phyloP scores from a whole-genome alignment of 345 rosid genomes.

The Citrus unshiu region DNA sequence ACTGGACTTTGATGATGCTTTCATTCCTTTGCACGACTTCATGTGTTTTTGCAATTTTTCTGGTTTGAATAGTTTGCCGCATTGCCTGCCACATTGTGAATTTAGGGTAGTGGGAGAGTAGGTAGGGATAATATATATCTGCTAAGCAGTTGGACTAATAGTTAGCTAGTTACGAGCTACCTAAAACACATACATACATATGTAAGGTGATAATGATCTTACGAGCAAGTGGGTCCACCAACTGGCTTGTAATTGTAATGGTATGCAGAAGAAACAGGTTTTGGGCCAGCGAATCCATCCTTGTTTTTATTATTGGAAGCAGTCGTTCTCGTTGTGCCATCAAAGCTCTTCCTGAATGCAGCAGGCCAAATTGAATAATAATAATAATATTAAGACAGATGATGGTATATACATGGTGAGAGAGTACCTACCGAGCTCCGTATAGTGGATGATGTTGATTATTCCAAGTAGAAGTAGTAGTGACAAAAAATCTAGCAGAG shows the following conservation, averaged over 20 bases:
- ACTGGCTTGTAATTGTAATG: conserved; percentile 26
- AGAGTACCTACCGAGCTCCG: conserved; percentile 27
- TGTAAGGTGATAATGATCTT: conserved; percentile 19
- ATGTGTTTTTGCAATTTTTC: conserved; percentile 74
- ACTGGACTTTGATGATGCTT: conserved; percentile 19
- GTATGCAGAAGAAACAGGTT: conserved; percentile 22
- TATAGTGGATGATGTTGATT: conserved; percentile 34
- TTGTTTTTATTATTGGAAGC: conserved; percentile 25
- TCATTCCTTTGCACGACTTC: conserved; percentile 63
- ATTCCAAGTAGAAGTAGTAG: conserved; percentile 30
- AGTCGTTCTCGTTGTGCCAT: conserved; percentile 27
- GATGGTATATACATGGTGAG: no score
- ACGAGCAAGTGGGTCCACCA: conserved; percentile 64
- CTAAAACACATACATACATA: neutral
- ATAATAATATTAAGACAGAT: neutral
- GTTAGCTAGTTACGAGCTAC: no score
- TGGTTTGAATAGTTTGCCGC: conserved; percentile 69
- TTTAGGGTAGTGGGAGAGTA: neutral
- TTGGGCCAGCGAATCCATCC: conserved; percentile 29
- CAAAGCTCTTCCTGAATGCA: conserved; percentile 38
- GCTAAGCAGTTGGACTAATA: neutral
- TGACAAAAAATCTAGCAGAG: conserved; percentile 21
- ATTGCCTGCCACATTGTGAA: conserved; percentile 49
- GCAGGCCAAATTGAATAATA: neutral
- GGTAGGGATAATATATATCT: no score